A percentile compares a stretch with the other conserved stretches of the same genome.
Evolutionary conservation across 345 rosid species (phyloP).

Genomic region (Salix arbutifolia): DNA sequence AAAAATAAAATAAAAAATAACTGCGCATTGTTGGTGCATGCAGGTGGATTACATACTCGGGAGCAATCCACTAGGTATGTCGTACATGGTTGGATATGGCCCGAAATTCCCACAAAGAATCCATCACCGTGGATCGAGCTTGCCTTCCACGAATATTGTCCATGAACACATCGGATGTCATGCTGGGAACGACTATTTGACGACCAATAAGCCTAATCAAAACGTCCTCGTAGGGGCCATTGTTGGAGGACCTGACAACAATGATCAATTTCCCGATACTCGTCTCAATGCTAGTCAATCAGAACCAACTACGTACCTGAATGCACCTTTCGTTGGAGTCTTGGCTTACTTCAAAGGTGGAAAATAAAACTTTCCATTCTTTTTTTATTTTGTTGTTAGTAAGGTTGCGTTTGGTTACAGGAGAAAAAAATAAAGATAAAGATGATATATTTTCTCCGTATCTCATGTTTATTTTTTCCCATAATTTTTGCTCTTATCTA

Average conservation of each 20-base stretch:
- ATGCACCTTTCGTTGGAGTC: constrained; percentile 14
- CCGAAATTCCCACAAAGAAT: constrained; percentile 16
- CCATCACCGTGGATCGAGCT: constrained; percentile 23
- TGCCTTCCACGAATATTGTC: constrained; percentile 5
- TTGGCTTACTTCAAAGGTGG: constrained; percentile 12
- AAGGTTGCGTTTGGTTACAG: too few species aligned
- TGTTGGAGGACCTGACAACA: constrained; percentile 19
- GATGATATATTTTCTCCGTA: too few species aligned
- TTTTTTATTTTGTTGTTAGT: too few species aligned
- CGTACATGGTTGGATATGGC: constrained; percentile 33
- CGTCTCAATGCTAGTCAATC: constrained; percentile 5
- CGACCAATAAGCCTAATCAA: neutral
- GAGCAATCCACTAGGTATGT: constrained; percentile 19
- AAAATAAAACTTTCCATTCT: too few species aligned
- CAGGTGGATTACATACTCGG: constrained; percentile 32
- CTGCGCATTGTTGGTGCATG: neutral
- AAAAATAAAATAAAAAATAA: too few species aligned
- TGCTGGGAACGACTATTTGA: neutral
- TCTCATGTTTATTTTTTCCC: too few species aligned
- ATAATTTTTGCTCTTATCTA: too few species aligned
- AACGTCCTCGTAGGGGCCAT: constrained; percentile 12
- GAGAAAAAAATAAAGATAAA: too few species aligned
- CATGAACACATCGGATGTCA: neutral
- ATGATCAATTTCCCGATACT: constrained; percentile 2
- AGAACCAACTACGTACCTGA: constrained; percentile 11